A percentile compares a stretch with the other conserved stretches of the same genome.
phyloP scores from a whole-genome alignment of 2,329 filamentous ascomycete genomes.

The Colletotrichum spaethianum region DNA sequence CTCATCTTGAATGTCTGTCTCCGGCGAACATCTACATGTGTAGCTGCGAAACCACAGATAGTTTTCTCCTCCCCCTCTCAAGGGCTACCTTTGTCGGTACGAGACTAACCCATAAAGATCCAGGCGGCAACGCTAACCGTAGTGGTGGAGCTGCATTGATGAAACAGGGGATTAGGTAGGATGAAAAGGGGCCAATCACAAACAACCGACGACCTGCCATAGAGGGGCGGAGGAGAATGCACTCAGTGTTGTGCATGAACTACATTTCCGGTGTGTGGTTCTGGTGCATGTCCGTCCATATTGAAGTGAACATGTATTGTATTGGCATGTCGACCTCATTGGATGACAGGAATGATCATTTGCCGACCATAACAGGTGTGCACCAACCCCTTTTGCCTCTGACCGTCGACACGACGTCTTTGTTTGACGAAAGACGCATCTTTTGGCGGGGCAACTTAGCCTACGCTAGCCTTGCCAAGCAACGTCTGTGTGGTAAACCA shows the following conservation, averaged over 20 bases:
- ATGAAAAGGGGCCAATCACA: constrained; percentile 30
- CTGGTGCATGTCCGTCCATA: constrained; percentile 28
- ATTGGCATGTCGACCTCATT: constrained; percentile 6
- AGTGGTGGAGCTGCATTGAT: constrained; percentile 10
- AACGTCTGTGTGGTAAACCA: background rate
- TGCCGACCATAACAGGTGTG: background rate
- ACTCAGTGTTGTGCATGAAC: constrained; percentile 31
- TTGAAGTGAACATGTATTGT: constrained; percentile 16
- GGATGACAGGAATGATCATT: background rate
- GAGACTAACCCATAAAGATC: background rate
- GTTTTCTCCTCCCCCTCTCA: too few species aligned
- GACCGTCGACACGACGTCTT: constrained; percentile 3
- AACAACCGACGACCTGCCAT: background rate
- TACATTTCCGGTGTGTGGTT: constrained; percentile 23
- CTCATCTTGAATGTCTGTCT: too few species aligned
- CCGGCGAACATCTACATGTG: background rate
- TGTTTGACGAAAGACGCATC: background rate
- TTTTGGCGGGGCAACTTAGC: background rate
- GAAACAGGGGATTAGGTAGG: constrained; percentile 29
- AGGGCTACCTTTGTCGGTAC: too few species aligned
- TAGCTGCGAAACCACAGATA: background rate
- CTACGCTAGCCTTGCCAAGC: background rate
- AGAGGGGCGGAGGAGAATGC: constrained; percentile 19
- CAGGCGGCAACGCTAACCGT: constrained; percentile 26
- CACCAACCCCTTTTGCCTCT: constrained; percentile 9